Base-by-base conservation (phyloP, 2,329 filamentous ascomycete genomes). In the Fusarium brachygibbosum region DNA sequence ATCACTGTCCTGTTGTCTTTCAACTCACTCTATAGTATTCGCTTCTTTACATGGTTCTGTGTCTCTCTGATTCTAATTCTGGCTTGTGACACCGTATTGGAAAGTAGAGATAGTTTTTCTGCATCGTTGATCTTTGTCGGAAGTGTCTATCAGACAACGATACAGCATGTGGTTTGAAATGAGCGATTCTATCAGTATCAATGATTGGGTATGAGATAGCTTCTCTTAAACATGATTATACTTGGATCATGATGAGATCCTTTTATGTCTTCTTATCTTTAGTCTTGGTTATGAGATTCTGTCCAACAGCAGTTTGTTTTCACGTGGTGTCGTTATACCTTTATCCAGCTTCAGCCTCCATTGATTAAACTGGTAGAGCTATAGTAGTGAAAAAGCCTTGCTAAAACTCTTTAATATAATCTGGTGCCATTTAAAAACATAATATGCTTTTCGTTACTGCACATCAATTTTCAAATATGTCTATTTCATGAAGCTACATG, bases 11-110 rank as follows among this genome's bases (percentile, higher is more conserved):
- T 4, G 12, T 21, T 31, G 19, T 14, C 12, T 19, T 28, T 5
- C n/a, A n/a, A 31, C 42, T 21, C n/a, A 31, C 12, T 31, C 28
- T 13, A 8, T 31, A 3, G 5, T 6, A 14, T 19, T 45, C 2
- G 5, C n/a, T 31, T 31, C 25, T 21, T 19, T 4, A 19, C 19
- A 31, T 14, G 7, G 10, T 4, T 17, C 28, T 12, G 12, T 19
- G 5, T 31, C 12, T 31, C 12, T 45, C 29, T 12, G 11, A 8
- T 29, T 13, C 8, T 14, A 13, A 6, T 29, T 3, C 6, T 4
- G 7, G 11, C 19, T 6, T 13, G 2, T n/a, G 11, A 3, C 5
- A 29, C 5, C 7, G 2, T 2, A 13, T 8, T 17, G 16, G 23
- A 13, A 10, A 4, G 11, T 3, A 17, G 13, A 8, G 17, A 8